These are phyloP conservation scores for Apophysomyces sp. DNA, from an alignment of 371 early-diverging fungal species.

Conservation along the genomic window DNA sequence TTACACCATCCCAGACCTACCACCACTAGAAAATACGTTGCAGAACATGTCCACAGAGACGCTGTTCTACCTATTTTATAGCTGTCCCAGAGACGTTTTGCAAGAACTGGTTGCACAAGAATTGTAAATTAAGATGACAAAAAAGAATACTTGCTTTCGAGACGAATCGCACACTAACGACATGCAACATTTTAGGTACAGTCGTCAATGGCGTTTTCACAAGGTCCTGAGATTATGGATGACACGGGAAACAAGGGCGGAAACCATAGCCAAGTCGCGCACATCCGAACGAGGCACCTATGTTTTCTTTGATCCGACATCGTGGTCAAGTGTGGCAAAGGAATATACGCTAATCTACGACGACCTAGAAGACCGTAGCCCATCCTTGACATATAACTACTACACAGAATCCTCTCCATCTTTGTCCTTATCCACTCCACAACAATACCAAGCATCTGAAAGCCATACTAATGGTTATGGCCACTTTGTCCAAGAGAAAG, in stretches of 20 bases:
- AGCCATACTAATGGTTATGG: too few species aligned
- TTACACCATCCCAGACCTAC: constrained; percentile 62
- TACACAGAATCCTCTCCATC: too few species aligned
- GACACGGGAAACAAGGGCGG: constrained; percentile 59
- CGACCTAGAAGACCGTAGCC: constrained; percentile 73
- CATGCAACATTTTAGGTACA: constrained; percentile 39
- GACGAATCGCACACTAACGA: neutral
- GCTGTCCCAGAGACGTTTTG: constrained; percentile 81
- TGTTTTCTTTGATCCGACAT: constrained; percentile 82
- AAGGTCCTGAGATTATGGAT: constrained; percentile 87
- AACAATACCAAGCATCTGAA: too few species aligned
- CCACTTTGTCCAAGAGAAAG: too few species aligned
- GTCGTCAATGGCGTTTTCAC: constrained; percentile 91
- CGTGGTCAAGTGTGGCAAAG: constrained; percentile 81
- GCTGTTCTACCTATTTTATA: constrained; percentile 94
- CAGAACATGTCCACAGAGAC: constrained; percentile 86
- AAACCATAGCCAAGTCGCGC: constrained; percentile 33
- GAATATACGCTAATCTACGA: constrained; percentile 83
- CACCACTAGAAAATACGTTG: constrained; percentile 62
- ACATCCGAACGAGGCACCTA: constrained; percentile 76
- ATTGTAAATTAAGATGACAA: constrained; percentile 49
- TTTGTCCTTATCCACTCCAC: too few species aligned
- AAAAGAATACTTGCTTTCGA: neutral
- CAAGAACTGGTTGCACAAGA: constrained; percentile 94
- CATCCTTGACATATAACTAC: too few species aligned